Evolutionary conservation across 805 yeast species (phyloP), one percentile per base, ranked within the genome.

Genomic region (Ogataea naganishii): DNA sequence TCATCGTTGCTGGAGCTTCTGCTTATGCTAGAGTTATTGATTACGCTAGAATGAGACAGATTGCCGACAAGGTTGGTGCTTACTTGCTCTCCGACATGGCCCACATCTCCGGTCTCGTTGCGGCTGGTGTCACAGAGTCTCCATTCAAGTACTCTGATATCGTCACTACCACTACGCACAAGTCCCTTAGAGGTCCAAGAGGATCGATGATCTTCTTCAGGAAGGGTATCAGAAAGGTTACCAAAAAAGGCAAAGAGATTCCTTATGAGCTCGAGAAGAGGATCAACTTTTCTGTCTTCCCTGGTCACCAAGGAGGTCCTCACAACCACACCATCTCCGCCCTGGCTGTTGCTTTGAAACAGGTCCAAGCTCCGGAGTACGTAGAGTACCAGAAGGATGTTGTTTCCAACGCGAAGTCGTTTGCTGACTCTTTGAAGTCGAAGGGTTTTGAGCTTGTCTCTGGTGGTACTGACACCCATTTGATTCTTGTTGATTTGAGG

Each of bases 281-380:
- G 56, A 86, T 89, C 62, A 89, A 89, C 72, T 89, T 89, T 55
- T 84, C 96, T 19, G 97, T 89, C 33, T 89, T 89, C 83, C 98
- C 98, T 46, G 97, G 94, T 41, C 97, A 89, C 60, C 98, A 89
- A 69, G 98, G 98, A 68, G 98, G 98, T 53, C 98, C 98, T 44
- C 97, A 89, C 62, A 89, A 89, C 67, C 96, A 89, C 63, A 89
- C 97, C 47, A 89, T 89, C 51, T 76, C 95, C 40, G 97, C 97
- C 14, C 69, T 89, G 46, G 94, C 97, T 19, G 89, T 86, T 34
- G 97, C 97, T 22, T 72, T 89, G 50, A 84, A 84, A 54, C 97
- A 89, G 67, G 88, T 95, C 34, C 66, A 73, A 30, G 69, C 89
- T 27, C 94, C 95, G 22, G 96, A 84, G 58, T 89, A 78, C 66